Percentiles rank a stretch among this genome's conserved stretches.
Evolutionary conservation across 1,139 yeast species (phyloP).

Genomic region (Geotrichum fermentans): DNA sequence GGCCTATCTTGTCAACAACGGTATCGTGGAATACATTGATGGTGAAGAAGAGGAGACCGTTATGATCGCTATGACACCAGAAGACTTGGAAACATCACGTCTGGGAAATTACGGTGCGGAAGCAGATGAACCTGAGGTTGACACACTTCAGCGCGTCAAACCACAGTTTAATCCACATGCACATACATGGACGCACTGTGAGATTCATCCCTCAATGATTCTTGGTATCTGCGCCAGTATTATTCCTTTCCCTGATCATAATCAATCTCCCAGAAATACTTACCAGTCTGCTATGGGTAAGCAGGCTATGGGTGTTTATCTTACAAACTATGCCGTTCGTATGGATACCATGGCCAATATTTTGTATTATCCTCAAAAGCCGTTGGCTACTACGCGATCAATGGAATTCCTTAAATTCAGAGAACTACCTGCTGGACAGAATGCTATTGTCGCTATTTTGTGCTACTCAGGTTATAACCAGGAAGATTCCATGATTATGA

Average conservation of each 20-base stretch:
- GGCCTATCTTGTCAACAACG: slow-evolving; percentile 78
- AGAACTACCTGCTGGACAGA: slow-evolving; percentile 98
- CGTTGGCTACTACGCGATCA: slow-evolving; percentile 97
- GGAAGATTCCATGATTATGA: slow-evolving; percentile 99
- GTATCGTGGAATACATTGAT: slow-evolving; percentile 89
- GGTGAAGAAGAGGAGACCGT: slow-evolving; percentile 98
- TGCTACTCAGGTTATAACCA: slow-evolving; percentile 98
- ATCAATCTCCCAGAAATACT: slow-evolving; percentile 98
- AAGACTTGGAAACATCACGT: slow-evolving; percentile 74
- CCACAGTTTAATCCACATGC: slow-evolving; percentile 57
- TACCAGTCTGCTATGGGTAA: slow-evolving; percentile 99
- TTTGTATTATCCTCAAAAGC: slow-evolving; percentile 95
- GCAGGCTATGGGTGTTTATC: slow-evolving; percentile 99
- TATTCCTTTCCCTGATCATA: slow-evolving; percentile 99
- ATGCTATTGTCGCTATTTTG: slow-evolving; percentile 95
- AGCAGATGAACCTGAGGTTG: slow-evolving; percentile 47
- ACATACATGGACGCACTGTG: slow-evolving; percentile 97
- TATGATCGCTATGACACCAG: slow-evolving; percentile 98
- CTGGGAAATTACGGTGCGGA: slow-evolving; percentile 49
- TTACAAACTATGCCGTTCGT: slow-evolving; percentile 91
- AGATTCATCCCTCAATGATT: slow-evolving; percentile 97
- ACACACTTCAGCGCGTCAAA: slow-evolving; percentile 85
- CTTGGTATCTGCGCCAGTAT: slow-evolving; percentile 97
- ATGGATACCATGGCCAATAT: slow-evolving; percentile 99
- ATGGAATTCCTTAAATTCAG: slow-evolving; percentile 97